Evolutionary conservation across 345 rosid genomes (phyloP).

Genomic region (Clausena lansium): DNA sequence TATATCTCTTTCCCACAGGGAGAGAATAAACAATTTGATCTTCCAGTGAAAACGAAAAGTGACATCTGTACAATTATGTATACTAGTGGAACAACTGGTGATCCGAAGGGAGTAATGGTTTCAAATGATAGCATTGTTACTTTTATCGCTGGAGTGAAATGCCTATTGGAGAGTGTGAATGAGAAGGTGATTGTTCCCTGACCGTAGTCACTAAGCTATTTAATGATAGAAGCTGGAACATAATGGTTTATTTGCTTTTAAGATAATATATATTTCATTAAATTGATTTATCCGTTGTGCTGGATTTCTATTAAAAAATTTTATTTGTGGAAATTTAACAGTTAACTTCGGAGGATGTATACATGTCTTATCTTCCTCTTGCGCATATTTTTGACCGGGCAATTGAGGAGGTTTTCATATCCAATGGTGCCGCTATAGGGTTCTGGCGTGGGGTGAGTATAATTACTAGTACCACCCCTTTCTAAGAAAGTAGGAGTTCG

Average conservation of each 20-base stretch:
- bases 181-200: constrained; percentile 48
- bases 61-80: constrained; percentile 97
- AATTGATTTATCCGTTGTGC: not conserved
- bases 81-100: constrained; percentile 99
- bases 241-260: constrained; percentile 6
- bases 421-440: constrained; percentile 80
- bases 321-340: constrained; percentile 34
- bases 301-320: not conserved
- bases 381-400: constrained; percentile 95
- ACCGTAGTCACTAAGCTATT: not conserved
- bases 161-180: constrained; percentile 55
- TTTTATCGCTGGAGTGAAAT: constrained; percentile 70
- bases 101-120: constrained; percentile 95
- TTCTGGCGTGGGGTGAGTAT: constrained; percentile 93
- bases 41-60: constrained; percentile 70
- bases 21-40: constrained; percentile 59
- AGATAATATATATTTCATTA: not conserved
- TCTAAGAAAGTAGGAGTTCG: constrained; percentile 6
- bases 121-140: constrained; percentile 85
- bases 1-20: constrained; percentile 48
- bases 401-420: constrained; percentile 79
- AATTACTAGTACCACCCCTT: not conserved
- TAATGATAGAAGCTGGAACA: not conserved
- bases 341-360: constrained; percentile 74
- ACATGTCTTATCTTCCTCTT: constrained; percentile 92